Conservation (phyloP, 2,329 filamentous ascomycete genomes). For the Penicillium nordicum region DNA sequence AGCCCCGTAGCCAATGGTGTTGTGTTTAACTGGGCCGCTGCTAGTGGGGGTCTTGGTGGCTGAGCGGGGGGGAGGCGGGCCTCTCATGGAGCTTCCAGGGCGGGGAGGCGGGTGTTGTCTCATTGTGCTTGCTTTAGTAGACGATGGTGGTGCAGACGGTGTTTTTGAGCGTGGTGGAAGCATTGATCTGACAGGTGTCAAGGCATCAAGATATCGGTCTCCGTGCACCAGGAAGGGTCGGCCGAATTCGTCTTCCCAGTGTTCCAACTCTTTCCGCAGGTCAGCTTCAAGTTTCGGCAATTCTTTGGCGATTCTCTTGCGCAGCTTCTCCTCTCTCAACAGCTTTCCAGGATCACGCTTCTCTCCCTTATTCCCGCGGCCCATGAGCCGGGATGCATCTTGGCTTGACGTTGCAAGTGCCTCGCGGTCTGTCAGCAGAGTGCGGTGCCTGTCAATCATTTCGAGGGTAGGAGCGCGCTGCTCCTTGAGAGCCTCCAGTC, state of each 20-base stretch:
- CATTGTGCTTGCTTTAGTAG: constrained; percentile 24
- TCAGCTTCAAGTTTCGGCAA: constrained; percentile 86
- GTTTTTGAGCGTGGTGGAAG: constrained; percentile 53
- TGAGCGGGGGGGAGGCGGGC: constrained; percentile 41
- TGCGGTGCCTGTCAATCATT: constrained; percentile 78
- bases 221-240: constrained; percentile 91
- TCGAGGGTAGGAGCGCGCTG: constrained; percentile 81
- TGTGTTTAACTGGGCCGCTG: constrained; percentile 39
- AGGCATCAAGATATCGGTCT: constrained; percentile 79
- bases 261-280: constrained; percentile 74
- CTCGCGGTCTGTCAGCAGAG: constrained; percentile 78
- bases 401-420: constrained; percentile 87
- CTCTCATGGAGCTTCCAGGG: constrained; percentile 36
- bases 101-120: constrained; percentile 32
- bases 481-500: constrained; percentile 76
- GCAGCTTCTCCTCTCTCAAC: constrained; percentile 95
- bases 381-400: constrained; percentile 89
- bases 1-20: constrained; percentile 31
- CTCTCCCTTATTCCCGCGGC: constrained; percentile 87
- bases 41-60: constrained; percentile 48
- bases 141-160: constrained; percentile 36
- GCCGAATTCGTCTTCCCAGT: constrained; percentile 92
- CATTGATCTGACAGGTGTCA: constrained; percentile 68
- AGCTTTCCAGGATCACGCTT: constrained; percentile 91
- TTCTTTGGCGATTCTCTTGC: constrained; percentile 94